phyloP scores from a whole-genome alignment of 2,329 filamentous ascomycete species.

The Cercospora citrullina region DNA sequence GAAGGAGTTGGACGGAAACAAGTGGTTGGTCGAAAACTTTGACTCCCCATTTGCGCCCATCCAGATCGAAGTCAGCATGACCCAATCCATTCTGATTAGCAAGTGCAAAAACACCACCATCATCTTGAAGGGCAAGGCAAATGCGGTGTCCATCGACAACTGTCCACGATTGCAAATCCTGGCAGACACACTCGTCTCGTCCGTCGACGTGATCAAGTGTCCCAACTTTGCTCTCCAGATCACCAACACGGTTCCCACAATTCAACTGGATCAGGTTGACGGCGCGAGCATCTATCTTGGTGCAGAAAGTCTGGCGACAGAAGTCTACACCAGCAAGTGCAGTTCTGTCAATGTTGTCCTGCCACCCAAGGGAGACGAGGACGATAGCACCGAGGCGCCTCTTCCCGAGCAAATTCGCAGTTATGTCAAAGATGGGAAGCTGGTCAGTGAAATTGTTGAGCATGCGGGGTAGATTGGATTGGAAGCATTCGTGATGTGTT shows the following conservation, averaged over 20 bases:
- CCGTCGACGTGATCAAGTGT: constrained; percentile 92
- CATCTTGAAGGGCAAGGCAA: constrained; percentile 88
- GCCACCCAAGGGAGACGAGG: constrained; percentile 62
- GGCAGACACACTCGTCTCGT: constrained; percentile 84
- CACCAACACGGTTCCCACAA: constrained; percentile 77
- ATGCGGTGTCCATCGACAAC: constrained; percentile 95
- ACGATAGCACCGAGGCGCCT: constrained; percentile 84
- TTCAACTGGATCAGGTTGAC: constrained; percentile 91
- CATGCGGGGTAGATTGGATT: constrained; percentile 64
- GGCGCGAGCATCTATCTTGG: constrained; percentile 84
- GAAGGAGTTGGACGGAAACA: constrained; percentile 64
- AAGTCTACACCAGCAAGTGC: constrained; percentile 88
- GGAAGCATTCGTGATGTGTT: neutral
- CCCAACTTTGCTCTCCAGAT: constrained; percentile 86
- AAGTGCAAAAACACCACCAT: constrained; percentile 89
- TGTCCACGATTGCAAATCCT: constrained; percentile 79
- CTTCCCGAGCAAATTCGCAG: constrained; percentile 88
- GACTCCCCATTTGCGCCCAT: constrained; percentile 73
- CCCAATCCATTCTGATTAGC: constrained; percentile 88
- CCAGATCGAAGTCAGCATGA: constrained; percentile 76
- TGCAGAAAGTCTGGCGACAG: constrained; percentile 73
- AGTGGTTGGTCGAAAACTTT: constrained; percentile 95
- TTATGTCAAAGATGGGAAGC: constrained; percentile 71
- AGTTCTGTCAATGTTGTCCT: constrained; percentile 85
- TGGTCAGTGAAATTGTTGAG: constrained; percentile 93